Evolutionary conservation across 2,329 filamentous ascomycete species (phyloP).

Genomic region (Nakataea oryzae): DNA sequence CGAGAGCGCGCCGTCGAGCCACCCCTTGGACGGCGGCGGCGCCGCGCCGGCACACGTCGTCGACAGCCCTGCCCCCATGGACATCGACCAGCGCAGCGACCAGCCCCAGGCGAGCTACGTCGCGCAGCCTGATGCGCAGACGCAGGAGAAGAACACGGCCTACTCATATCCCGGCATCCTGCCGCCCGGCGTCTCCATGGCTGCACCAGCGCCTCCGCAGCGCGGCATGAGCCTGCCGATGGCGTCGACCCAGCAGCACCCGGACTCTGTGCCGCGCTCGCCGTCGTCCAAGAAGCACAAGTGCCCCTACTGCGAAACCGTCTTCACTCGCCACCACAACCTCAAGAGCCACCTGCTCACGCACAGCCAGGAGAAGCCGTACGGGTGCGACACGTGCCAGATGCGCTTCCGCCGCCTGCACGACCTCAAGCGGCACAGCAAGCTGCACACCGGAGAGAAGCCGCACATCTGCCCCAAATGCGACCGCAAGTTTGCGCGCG

Average conservation of each 20-base stretch:
- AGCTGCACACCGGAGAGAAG: slow-evolving; percentile 92
- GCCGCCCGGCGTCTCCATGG: slow-evolving; percentile 28
- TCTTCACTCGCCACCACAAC: slow-evolving; percentile 95
- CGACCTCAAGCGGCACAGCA: slow-evolving; percentile 90
- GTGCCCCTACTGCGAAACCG: slow-evolving; percentile 91
- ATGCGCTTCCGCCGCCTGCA: slow-evolving; percentile 88
- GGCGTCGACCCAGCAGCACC: slow-evolving; percentile 22
- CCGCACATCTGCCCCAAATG: slow-evolving; percentile 93
- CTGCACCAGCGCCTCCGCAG: slow-evolving; percentile 29
- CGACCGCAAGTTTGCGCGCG: slow-evolving; percentile 86
- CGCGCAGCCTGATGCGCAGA: slow-evolving; percentile 31
- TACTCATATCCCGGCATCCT: slow-evolving; percentile 45
- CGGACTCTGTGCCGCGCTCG: slow-evolving; percentile 48
- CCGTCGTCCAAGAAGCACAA: slow-evolving; percentile 81
- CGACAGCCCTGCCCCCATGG: slow-evolving; percentile 43
- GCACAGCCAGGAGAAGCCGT: slow-evolving; percentile 97
- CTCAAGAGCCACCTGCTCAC: slow-evolving; percentile 95
- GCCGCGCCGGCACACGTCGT: slow-evolving; percentile 24
- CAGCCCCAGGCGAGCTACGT: slow-evolving; percentile 13
- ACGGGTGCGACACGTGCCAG: slow-evolving; percentile 85
- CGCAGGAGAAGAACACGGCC: slow-evolving; percentile 40
- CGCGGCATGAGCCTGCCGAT: slow-evolving; percentile 49
- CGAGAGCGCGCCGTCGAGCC: neutral
- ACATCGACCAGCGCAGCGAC: slow-evolving; percentile 34
- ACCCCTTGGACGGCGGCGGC: slow-evolving; percentile 24